Conservation (phyloP, 2,329 filamentous ascomycete species). For the Colletotrichum euphorbiae region DNA sequence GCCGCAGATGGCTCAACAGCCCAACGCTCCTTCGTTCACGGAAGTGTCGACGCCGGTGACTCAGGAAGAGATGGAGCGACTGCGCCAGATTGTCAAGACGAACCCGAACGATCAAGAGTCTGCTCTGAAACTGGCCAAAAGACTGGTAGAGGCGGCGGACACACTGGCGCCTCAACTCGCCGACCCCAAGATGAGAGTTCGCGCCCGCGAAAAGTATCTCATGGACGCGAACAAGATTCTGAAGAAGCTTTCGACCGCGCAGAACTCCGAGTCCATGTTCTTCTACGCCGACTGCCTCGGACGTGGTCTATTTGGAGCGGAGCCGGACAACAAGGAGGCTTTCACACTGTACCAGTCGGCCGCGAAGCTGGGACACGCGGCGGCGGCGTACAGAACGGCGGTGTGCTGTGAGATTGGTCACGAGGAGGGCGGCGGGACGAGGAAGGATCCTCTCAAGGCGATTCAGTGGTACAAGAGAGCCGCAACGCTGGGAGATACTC, state of each 20-base stretch:
- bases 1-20: conserved; percentile 47
- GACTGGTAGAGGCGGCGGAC: conserved; percentile 85
- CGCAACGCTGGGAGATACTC: conserved; percentile 87
- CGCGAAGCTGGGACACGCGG: conserved; percentile 87
- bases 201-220: conserved; percentile 85
- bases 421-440: conserved; percentile 93
- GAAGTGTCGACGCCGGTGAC: conserved; percentile 70
- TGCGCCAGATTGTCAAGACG: conserved; percentile 76
- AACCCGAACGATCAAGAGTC: conserved; percentile 79
- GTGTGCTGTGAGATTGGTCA: conserved; percentile 97
- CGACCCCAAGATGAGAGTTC: conserved; percentile 78
- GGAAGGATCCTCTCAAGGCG: conserved; percentile 90
- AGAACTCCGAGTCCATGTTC: conserved; percentile 91
- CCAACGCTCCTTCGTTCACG: conserved; percentile 28
- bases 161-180: conserved; percentile 74
- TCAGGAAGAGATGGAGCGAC: conserved; percentile 78
- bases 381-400: conserved; percentile 91
- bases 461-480: conserved; percentile 99
- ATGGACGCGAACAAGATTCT: conserved; percentile 89
- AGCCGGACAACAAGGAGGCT: conserved; percentile 89
- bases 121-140: conserved; percentile 82
- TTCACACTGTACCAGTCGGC: conserved; percentile 94
- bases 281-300: conserved; percentile 91
- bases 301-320: conserved; percentile 80
- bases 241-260: conserved; percentile 82